Conservation (phyloP, 305 asterid genomes). For the Salvia sclarea region DNA sequence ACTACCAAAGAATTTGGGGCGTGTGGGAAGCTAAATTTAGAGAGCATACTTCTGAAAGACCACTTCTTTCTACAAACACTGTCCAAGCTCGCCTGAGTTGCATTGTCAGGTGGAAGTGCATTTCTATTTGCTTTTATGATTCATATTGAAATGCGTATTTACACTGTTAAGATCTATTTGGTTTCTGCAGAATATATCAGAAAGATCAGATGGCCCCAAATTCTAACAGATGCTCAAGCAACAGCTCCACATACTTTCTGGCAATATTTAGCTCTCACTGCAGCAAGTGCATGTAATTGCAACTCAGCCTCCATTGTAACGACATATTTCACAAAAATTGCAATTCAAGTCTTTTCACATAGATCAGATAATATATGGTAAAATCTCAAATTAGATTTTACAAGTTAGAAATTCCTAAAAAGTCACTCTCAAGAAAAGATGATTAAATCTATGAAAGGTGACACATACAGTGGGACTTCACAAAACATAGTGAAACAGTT, state of each 20-base stretch:
- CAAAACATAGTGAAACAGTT: not conserved
- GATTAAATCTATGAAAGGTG: not conserved
- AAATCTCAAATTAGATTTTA: conserved; percentile 3
- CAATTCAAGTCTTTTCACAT: not conserved
- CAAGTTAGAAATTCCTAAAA: not conserved
- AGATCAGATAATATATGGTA: not conserved
- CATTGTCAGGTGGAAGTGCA: not conserved
- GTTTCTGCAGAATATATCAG: not conserved
- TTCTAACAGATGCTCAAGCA: conserved; percentile 3
- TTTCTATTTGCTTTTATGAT: not conserved
- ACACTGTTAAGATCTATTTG: not conserved
- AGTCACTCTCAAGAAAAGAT: not conserved
- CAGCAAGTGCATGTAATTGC: not conserved
- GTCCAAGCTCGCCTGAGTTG: not conserved
- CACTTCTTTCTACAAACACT: not conserved
- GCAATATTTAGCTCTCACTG: not conserved
- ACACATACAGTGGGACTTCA: not conserved
- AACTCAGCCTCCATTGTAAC: not conserved
- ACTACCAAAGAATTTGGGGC: not conserved
- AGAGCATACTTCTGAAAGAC: not conserved
- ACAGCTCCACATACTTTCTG: not conserved
- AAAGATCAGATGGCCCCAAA: not conserved
- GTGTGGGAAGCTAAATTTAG: not conserved
- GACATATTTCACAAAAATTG: not conserved
- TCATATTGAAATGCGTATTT: not conserved